phyloP scores from a whole-genome alignment of 352 stramenopile species.

The Paralagenidium karlingii region DNA sequence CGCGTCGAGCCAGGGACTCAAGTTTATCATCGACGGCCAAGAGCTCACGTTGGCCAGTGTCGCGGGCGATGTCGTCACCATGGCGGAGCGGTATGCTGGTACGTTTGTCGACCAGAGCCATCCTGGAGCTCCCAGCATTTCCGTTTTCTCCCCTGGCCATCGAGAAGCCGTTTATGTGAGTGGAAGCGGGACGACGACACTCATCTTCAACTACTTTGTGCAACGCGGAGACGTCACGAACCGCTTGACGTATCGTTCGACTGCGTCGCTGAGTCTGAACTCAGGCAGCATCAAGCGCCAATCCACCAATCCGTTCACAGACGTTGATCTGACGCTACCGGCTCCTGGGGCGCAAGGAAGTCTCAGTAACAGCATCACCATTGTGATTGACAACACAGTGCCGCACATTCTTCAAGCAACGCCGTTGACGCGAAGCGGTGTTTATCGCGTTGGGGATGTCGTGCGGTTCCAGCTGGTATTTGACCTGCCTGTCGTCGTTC shows the following conservation, averaged over 20 bases:
- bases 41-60: slow-evolving; percentile 38
- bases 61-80: slow-evolving; percentile 23
- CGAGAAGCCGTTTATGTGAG: slow-evolving; percentile 27
- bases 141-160: slow-evolving; percentile 33
- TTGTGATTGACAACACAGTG: slow-evolving; percentile 38
- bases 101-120: slow-evolving; percentile 23
- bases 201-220: slow-evolving; percentile 43
- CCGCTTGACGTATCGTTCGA: slow-evolving; percentile 34
- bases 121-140: slow-evolving; percentile 12
- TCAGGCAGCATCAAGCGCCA: slow-evolving; percentile 39
- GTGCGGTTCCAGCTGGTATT: slow-evolving; percentile 40
- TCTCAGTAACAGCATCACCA: slow-evolving; percentile 12
- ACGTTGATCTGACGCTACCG: slow-evolving; percentile 31
- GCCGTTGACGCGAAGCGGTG: slow-evolving; percentile 34
- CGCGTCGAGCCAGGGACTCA: slow-evolving; percentile 16
- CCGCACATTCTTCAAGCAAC: slow-evolving; percentile 27
- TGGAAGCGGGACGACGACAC: slow-evolving; percentile 24
- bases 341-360: slow-evolving; percentile 21
- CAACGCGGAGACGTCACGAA: slow-evolving; percentile 34
- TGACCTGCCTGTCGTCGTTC: slow-evolving; percentile 29
- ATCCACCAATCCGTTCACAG: slow-evolving; percentile 32
- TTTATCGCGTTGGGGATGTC: slow-evolving; percentile 34
- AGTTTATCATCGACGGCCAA: slow-evolving; percentile 38
- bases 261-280: slow-evolving; percentile 27
- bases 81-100: slow-evolving; percentile 36